phyloP scores from a whole-genome alignment of 2,329 filamentous ascomycete genomes.

The Alternaria tenuissima region DNA sequence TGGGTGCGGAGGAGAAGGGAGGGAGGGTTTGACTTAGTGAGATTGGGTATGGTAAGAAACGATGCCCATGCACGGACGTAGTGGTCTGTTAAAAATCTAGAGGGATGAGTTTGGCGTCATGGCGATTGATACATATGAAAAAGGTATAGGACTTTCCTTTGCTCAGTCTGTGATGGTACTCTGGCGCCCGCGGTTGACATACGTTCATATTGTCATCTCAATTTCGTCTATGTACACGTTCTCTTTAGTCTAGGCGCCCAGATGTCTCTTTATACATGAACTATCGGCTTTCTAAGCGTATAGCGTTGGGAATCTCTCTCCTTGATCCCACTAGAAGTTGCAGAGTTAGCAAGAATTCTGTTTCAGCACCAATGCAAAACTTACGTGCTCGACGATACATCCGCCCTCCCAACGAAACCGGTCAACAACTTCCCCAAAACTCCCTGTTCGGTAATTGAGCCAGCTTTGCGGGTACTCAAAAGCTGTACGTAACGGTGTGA shows the following conservation, averaged over 20 bases:
- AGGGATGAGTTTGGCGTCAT: neutral
- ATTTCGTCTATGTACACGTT: neutral
- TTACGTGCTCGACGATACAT: slow-evolving; percentile 46
- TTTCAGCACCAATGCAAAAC: slow-evolving; percentile 9
- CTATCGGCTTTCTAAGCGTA: neutral
- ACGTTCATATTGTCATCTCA: neutral
- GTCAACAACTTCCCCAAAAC: slow-evolving; percentile 39
- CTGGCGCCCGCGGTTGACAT: neutral
- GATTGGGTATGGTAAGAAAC: neutral
- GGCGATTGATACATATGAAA: neutral
- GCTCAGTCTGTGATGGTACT: neutral
- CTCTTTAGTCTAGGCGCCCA: neutral
- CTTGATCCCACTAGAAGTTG: slow-evolving; percentile 36
- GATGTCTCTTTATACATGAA: neutral
- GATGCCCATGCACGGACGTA: neutral
- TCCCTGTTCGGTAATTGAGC: slow-evolving; percentile 33
- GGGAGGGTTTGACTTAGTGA: neutral
- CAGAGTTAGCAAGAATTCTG: neutral
- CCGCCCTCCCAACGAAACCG: slow-evolving; percentile 43
- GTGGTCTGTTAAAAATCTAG: neutral
- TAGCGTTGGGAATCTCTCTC: slow-evolving; percentile 28
- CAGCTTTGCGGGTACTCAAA: slow-evolving; percentile 35
- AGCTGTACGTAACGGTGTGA: slow-evolving; percentile 33
- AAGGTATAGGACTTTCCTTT: neutral
- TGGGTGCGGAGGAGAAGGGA: neutral